Conservation (phyloP, 140 eudicot genomes). For the Flaveria floridana region DNA sequence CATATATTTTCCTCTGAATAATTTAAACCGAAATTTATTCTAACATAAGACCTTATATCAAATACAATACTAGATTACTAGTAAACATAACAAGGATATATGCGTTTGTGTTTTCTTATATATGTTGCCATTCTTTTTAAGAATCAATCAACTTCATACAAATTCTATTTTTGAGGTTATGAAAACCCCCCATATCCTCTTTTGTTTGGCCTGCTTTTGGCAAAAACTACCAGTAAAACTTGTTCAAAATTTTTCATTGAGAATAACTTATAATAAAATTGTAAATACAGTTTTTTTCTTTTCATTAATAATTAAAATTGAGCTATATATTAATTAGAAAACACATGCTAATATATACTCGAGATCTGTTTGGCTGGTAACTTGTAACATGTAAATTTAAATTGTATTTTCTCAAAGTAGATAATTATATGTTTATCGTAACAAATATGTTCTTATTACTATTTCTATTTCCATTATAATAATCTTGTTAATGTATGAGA, state of each 20-base stretch:
- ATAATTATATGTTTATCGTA: too few relatives aligned
- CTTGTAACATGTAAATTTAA: too few relatives aligned
- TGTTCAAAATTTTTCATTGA: not conserved
- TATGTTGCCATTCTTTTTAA: slow-evolving; percentile 10
- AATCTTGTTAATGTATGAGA: too few relatives aligned
- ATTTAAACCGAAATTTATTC: too few relatives aligned
- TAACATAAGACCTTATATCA: not conserved
- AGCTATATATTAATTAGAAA: not conserved
- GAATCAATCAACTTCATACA: slow-evolving; percentile 20
- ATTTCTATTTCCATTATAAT: too few relatives aligned
- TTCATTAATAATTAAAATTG: not conserved
- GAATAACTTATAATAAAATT: not conserved
- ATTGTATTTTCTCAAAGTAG: too few relatives aligned
- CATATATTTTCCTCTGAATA: too few relatives aligned
- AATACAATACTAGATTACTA: not conserved
- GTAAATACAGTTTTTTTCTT: too few relatives aligned
- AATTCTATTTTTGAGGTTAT: slow-evolving; percentile 3
- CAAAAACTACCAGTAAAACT: slow-evolving; percentile 18
- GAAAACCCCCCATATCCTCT: slow-evolving; percentile 12
- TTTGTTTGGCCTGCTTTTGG: slow-evolving; percentile 19
- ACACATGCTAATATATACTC: not conserved
- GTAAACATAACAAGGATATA: not conserved
- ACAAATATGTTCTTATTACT: too few relatives aligned
- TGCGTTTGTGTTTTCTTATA: slow-evolving; percentile 18
- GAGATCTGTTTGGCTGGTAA: too few relatives aligned